Evolutionary conservation across 2,329 filamentous ascomycete genomes (phyloP).

Genomic region (Colletotrichum simmondsii): DNA sequence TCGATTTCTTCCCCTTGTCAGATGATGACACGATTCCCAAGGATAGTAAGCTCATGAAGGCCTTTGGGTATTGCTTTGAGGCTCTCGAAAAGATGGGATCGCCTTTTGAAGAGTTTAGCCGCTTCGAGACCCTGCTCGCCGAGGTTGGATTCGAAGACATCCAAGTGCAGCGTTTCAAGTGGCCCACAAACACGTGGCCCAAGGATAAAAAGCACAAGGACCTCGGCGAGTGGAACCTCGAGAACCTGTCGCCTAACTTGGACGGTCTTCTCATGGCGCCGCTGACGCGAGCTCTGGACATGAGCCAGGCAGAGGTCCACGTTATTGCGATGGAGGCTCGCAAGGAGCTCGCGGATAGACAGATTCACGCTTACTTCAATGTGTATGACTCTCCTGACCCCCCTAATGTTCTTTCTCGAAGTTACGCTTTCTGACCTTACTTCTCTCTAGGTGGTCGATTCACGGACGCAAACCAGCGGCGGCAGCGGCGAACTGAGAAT

Average conservation of each 20-base stretch:
- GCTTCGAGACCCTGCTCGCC: not conserved
- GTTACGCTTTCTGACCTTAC: not conserved
- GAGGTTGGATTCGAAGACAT: slow-evolving; percentile 45
- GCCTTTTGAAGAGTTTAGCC: not conserved
- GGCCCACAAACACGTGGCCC: slow-evolving; percentile 45
- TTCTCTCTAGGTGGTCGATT: not conserved
- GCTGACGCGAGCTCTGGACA: slow-evolving; percentile 48
- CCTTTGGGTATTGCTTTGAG: not conserved
- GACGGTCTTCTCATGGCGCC: slow-evolving; percentile 49
- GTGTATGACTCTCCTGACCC: slow-evolving; percentile 41
- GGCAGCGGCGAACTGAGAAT: not conserved
- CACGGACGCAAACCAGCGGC: not conserved
- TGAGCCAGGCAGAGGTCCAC: slow-evolving; percentile 45
- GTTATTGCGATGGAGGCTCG: slow-evolving; percentile 45
- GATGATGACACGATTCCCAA: not conserved
- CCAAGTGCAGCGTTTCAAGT: slow-evolving; percentile 40
- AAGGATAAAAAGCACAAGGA: slow-evolving; percentile 42
- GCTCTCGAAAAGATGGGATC: not conserved
- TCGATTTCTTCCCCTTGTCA: not conserved
- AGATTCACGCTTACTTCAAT: slow-evolving; percentile 49
- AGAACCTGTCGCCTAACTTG: not conserved
- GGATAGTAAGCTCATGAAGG: not conserved
- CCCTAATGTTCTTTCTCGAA: no score
- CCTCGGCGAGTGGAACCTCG: slow-evolving; percentile 37
- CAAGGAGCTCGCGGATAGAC: slow-evolving; percentile 44